These are phyloP conservation scores for Saksenaea oblongispora DNA, from an alignment of 371 early-diverging fungal species.

Conservation along the genomic window DNA sequence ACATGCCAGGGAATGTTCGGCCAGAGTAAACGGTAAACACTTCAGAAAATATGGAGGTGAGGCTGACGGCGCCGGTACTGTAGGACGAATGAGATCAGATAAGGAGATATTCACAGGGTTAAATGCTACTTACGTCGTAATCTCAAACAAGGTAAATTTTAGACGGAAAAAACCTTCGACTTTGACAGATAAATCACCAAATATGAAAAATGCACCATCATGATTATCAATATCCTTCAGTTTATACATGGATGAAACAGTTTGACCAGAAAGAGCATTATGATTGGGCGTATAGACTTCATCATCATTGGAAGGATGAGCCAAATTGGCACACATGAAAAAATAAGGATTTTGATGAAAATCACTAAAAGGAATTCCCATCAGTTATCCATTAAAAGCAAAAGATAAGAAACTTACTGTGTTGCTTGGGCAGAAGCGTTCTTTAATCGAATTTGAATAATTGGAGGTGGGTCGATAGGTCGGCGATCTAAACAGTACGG, in stretches of 20 bases:
- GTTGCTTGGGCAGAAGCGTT: constrained; percentile 12
- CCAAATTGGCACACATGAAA: constrained; percentile 51
- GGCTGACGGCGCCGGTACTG: constrained; percentile 27
- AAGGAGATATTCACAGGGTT: not conserved
- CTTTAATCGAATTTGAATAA: constrained; percentile 21
- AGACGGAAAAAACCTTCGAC: constrained; percentile 88
- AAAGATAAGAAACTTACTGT: constrained; percentile 11
- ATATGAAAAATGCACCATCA: constrained; percentile 92
- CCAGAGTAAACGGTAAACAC: constrained; percentile 81
- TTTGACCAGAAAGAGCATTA: constrained; percentile 47
- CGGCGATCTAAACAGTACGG: constrained; percentile 15
- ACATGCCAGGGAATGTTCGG: constrained; percentile 92
- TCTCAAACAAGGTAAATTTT: constrained; percentile 88
- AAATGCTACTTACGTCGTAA: constrained; percentile 56
- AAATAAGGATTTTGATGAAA: constrained; percentile 58
- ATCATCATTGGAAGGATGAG: constrained; percentile 36
- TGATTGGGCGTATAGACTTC: constrained; percentile 40
- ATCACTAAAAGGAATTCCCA: constrained; percentile 55
- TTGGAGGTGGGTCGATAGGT: constrained; percentile 28
- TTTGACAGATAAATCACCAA: constrained; percentile 90
- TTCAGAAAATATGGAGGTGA: constrained; percentile 49
- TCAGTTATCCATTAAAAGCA: no score
- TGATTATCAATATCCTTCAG: constrained; percentile 45
- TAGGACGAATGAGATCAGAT: not conserved
- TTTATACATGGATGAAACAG: constrained; percentile 48